Conservation (phyloP, 169 alveolate species). For the Plasmodium gonderi region DNA sequence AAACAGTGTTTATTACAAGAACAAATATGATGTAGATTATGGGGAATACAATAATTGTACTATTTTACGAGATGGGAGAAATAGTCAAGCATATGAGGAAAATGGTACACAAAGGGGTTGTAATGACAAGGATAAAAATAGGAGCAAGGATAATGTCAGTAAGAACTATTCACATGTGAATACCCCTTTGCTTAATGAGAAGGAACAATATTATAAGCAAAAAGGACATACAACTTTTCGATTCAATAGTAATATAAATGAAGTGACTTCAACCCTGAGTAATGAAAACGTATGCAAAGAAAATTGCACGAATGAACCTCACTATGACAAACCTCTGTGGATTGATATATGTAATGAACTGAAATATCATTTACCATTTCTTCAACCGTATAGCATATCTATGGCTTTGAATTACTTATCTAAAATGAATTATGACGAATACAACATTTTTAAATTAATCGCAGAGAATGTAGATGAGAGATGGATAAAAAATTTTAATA, state of each 20-base stretch:
- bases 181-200: not conserved
- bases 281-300: not conserved
- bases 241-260: not conserved
- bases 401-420: slow-evolving; percentile 61
- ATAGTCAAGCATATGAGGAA: not conserved
- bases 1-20: not conserved
- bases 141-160: not conserved
- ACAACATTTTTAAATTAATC: slow-evolving; percentile 51
- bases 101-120: not conserved
- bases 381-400: slow-evolving; percentile 71
- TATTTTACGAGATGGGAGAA: not conserved
- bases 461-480: slow-evolving; percentile 70
- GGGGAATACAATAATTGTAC: not conserved
- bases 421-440: slow-evolving; percentile 72
- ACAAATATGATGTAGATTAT: not conserved
- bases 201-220: not conserved
- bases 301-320: not conserved
- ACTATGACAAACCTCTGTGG: slow-evolving; percentile 6
- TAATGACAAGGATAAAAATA: not conserved
- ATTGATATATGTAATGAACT: slow-evolving; percentile 48
- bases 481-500: slow-evolving; percentile 73
- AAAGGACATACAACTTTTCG: not conserved
- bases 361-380: slow-evolving; percentile 63
- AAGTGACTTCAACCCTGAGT: not conserved
- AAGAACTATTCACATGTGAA: not conserved